phyloP scores from a whole-genome alignment of 2,329 filamentous ascomycete species.

The Botrytis squamosa region DNA sequence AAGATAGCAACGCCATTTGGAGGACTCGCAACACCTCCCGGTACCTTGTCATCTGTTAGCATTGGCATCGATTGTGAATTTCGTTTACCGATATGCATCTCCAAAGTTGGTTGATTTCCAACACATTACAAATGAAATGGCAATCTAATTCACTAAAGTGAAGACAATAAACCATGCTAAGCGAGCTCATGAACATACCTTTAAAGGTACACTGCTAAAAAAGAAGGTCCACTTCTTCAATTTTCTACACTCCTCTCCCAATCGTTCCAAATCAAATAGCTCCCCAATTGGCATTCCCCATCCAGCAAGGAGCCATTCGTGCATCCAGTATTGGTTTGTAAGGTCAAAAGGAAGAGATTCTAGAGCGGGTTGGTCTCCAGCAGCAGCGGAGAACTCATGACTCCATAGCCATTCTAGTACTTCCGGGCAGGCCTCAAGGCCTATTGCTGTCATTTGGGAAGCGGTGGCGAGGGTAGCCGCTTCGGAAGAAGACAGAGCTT shows the following conservation, averaged over 20 bases:
- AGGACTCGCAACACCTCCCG: conserved; percentile 36
- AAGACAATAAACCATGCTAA: neutral
- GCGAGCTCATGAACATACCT: conserved; percentile 42
- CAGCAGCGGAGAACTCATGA: conserved; percentile 46
- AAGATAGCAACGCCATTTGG: conserved; percentile 37
- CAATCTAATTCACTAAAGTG: neutral
- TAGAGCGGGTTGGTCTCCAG: conserved; percentile 45
- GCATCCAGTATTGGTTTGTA: conserved; percentile 28
- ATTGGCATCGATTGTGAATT: neutral
- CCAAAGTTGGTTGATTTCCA: neutral
- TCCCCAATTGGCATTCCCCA: conserved; percentile 54
- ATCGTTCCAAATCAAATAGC: conserved; percentile 47
- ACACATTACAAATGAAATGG: neutral
- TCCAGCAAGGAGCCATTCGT: conserved; percentile 47
- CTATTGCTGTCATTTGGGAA: neutral
- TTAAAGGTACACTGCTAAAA: conserved; percentile 58
- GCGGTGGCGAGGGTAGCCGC: neutral
- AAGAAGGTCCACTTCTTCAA: conserved; percentile 59
- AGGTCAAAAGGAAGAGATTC: conserved; percentile 43
- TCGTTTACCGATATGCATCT: neutral
- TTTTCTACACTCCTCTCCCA: conserved; percentile 51
- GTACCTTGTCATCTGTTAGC: conserved; percentile 24
- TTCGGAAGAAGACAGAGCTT: neutral
- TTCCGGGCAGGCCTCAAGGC: conserved; percentile 1
- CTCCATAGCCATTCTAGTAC: conserved; percentile 38